Conservation (phyloP, 371 early-diverging fungal species). For the Dichotomocladium elegans region DNA sequence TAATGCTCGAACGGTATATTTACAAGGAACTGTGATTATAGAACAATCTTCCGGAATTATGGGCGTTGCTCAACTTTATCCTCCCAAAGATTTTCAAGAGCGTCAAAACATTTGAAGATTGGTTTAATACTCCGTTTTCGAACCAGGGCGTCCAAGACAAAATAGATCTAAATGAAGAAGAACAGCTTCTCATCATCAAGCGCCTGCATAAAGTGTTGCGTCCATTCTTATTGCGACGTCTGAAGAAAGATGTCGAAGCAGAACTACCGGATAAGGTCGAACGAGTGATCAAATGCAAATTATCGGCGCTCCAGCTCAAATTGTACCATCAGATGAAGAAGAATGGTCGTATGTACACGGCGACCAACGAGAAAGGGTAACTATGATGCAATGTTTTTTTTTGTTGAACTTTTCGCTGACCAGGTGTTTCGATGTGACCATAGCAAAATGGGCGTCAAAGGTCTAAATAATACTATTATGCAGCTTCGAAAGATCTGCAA, state of each 20-base stretch:
- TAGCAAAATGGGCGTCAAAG: constrained; percentile 64
- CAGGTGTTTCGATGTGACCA: no score
- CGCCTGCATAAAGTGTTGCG: constrained; percentile 96
- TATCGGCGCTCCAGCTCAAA: constrained; percentile 79
- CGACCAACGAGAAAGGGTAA: constrained; percentile 2
- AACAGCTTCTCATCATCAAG: constrained; percentile 91
- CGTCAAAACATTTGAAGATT: constrained; percentile 94
- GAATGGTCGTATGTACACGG: constrained; percentile 42
- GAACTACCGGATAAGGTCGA: constrained; percentile 99
- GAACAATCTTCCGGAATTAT: constrained; percentile 98
- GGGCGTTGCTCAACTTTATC: constrained; percentile 98
- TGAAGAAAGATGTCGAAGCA: constrained; percentile 99
- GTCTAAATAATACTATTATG: constrained; percentile 97
- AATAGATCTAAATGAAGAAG: constrained; percentile 94
- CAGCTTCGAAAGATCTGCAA: constrained; percentile 99
- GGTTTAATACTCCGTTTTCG: constrained; percentile 97
- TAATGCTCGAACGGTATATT: neutral
- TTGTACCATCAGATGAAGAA: constrained; percentile 76
- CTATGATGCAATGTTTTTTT: neutral
- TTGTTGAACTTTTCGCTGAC: neutral
- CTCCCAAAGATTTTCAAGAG: constrained; percentile 95
- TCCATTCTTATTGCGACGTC: constrained; percentile 95
- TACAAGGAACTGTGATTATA: constrained; percentile 16
- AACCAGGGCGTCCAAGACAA: constrained; percentile 81
- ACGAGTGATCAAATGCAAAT: constrained; percentile 88